Base-by-base conservation (phyloP, 2,329 filamentous ascomycete genomes). In the Aureobasidium vineae region DNA sequence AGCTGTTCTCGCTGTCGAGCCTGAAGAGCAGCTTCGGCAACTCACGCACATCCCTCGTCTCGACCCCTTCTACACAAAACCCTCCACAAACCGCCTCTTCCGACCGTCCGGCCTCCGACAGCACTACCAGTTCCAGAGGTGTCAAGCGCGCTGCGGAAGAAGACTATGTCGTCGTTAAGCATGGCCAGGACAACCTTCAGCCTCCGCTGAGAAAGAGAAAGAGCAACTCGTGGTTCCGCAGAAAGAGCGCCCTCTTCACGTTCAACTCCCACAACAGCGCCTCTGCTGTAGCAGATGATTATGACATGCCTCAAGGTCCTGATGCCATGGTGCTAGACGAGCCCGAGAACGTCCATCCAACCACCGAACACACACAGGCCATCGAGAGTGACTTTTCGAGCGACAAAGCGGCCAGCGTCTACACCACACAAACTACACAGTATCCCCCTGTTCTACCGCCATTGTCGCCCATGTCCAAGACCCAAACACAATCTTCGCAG, bases 11-110 rank as follows among this genome's bases (percentile, higher is more conserved):
- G 40, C 69, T 77, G 19, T 71, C 68, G 60, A 73, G 67, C 56
- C 72, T 77, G 56, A 74, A 75, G 64, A 73, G 73, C 47, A 75
- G 74, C 40, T 76, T 77, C 72, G 73, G 68, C 71, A 74, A 71
- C 70, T 75, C 75, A 4, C 73, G 75, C 60, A 73, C 73, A 5
- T 75, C 74, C 15, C 69, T 75, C 50, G 69, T 57, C 65, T 57
- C 70, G n/a, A 70, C 68, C 36, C 70, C 68, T 19, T 68, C 68
- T 41, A 60, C 66, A 65, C 59, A 57, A 68, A 65, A 33, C n/a
- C 65, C 40, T 67, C 50, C 66, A 61, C 53, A 57, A 26, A 43
- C 56, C 53, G 45, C 57, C 47, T 50, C 40, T 5, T 64, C 66
- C 38, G 60, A 63, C 16, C 56, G 50, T 33, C 60, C 59, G 10